Base-by-base conservation (phyloP, 2,329 filamentous ascomycete species). In the Alternaria sp. region DNA sequence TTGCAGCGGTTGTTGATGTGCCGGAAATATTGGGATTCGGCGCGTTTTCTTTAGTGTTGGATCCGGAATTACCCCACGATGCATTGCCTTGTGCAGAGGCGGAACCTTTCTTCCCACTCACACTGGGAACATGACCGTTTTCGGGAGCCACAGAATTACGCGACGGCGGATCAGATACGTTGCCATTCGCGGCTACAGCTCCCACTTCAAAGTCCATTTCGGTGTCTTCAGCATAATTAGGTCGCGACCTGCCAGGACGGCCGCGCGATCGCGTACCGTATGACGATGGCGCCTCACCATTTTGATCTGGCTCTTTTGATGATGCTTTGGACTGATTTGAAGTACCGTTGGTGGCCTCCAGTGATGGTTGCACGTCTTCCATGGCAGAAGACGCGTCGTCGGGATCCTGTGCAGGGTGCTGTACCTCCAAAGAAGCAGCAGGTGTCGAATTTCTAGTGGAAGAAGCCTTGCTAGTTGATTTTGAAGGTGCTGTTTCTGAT, bases 181-280 rank as follows among this genome's bases (percentile, higher is more conserved):
- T 82, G 38, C 82, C 76, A 75, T 89, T 90, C 75, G 88, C 88
- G 54, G 81, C 71, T 62, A 87, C 85, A 74, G 85, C 81, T 24
- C 76, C 72, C 69, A 85, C 86, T 73, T 97, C 94, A 77, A 93
- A 92, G 76, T 98, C 95, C 79, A 92, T 88, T 73, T 98, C 94
- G 69, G 94, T 85, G 79, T 97, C 94, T 80, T 99, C 95, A 51
- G 95, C 94, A 80, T 99, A 99, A 80, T 99, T 99, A 67, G 91
- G 89, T 69, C 95, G 91, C 70, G 91, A 86, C 68, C 86, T 88
- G 72, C 91, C 91, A 59, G 87, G 89, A 74, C 94, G 90, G 80
- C 96, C 96, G 78, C 95, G 91, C 70, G 94, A 97, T 72, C 94
- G 91, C 77, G 95, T 99, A 74, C 94, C 94, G 80, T 99, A 97